Evolutionary conservation across 1,139 yeast species (phyloP), one percentile per base, ranked within the genome.

Genomic region (Yamadazyma triangularis): DNA sequence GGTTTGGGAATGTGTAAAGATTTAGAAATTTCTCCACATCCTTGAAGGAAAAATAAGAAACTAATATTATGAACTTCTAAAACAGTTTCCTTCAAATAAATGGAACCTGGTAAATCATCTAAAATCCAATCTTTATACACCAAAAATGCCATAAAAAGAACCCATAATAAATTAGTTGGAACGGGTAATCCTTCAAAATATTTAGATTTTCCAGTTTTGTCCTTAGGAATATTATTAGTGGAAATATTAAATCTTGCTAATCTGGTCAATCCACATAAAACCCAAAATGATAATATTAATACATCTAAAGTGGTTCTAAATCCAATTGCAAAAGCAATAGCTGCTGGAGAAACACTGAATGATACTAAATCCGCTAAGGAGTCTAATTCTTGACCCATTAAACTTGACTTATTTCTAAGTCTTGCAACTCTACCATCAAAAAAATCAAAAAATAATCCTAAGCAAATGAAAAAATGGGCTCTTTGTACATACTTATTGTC

Each of bases 391-490:
- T 91, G 97, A 38, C 98, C 98, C 87, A 93, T 86, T 35, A 91
- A 70, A 15, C 95, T 82, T 3, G 95, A 77, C 62, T 91, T 87
- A 58, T 88, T 83, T 61, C 96, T 77, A 64, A 91, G 73, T 48
- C 98, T 74, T 4, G 98, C 98, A 7, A 91, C 98, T 49, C 95
- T 78, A 18, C 98, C 98, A 55, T 91, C 98, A 55, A 91, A 83
- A 55, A 91, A 88, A 58, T 91, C 98, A 56, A 89, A 89, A 53
- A 91, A 87, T 49, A 89, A 75, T 5, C 98, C 98, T 47, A 89
- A 67, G 13, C 86, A 73, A 27, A 87, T 86, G 58, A 89, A 85
- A 44, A 83, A 79, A 61, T 88, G 91, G 3, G 97, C 96, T 47
- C 96, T 72, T 60, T 83, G 88, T 23, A 87, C 80, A 57, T 87